Evolutionary conservation across 257 asterid species (phyloP).

Genomic region (Echium plantagineum): DNA sequence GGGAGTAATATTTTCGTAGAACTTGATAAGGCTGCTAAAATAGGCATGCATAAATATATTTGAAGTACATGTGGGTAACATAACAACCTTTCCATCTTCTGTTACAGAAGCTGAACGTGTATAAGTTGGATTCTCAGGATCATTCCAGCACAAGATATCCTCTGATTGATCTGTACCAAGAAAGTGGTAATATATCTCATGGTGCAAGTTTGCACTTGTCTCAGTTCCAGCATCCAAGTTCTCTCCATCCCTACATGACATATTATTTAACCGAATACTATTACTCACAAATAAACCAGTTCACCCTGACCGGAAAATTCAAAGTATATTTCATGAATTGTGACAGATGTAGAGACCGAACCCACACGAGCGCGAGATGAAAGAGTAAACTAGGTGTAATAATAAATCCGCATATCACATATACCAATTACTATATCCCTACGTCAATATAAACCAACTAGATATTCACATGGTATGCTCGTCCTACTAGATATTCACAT

Average conservation of each 20-base stretch:
- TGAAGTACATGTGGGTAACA: neutral
- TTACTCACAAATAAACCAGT: neutral
- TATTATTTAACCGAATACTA: neutral
- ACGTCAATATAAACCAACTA: no score
- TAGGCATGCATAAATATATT: neutral
- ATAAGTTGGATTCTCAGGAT: constrained; percentile 70
- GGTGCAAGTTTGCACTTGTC: constrained; percentile 68
- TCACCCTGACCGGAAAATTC: neutral
- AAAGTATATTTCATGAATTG: no score
- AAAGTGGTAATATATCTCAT: constrained; percentile 80
- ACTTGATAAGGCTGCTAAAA: neutral
- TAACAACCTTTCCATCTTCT: constrained; percentile 77
- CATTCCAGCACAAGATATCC: constrained; percentile 82
- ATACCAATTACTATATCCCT: neutral
- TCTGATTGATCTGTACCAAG: constrained; percentile 88
- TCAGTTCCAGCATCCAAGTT: constrained; percentile 84
- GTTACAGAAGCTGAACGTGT: constrained; percentile 59
- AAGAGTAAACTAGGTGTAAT: neutral
- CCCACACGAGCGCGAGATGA: constrained; percentile 20
- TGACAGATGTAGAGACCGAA: constrained; percentile 13
- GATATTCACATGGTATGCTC: no score
- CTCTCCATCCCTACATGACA: constrained; percentile 49
- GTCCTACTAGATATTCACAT: no score
- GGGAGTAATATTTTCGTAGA: no score
- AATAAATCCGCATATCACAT: neutral